A percentile compares a stretch with the other conserved stretches of the same genome.
Conservation (phyloP, 1,139 yeast species). For the Magnusiomyces tetraspermus region DNA sequence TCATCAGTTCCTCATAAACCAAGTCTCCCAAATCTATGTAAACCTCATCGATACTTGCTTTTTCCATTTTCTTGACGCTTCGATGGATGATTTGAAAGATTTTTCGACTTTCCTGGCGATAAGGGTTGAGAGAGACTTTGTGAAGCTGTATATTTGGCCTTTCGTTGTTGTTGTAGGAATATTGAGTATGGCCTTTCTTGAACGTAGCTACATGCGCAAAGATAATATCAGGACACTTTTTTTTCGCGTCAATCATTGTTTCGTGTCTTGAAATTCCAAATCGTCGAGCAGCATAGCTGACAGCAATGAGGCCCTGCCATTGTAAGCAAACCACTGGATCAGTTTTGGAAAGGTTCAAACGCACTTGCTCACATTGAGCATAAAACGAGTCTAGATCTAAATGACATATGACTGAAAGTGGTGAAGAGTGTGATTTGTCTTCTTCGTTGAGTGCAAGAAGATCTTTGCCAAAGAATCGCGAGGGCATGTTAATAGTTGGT, state of each 20-base stretch:
- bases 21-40: conserved; percentile 69
- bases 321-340: conserved; percentile 93
- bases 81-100: conserved; percentile 53
- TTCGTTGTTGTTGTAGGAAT: conserved; percentile 59
- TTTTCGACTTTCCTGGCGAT: conserved; percentile 76
- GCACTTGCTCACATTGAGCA: conserved; percentile 83
- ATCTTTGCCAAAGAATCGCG: conserved; percentile 1
- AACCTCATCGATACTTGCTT: conserved; percentile 94
- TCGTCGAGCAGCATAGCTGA: conserved; percentile 66
- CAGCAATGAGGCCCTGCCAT: conserved; percentile 85
- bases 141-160: conserved; percentile 41
- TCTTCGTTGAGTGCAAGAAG: background rate
- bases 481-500: background rate
- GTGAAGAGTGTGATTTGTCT: conserved; percentile 37
- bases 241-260: conserved; percentile 51
- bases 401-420: conserved; percentile 74
- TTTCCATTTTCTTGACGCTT: conserved; percentile 44
- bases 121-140: conserved; percentile 87
- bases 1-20: conserved; percentile 33
- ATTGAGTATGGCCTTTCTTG: conserved; percentile 71
- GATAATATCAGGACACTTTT: conserved; percentile 65
- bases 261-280: conserved; percentile 79
- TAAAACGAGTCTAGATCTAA: conserved; percentile 91
- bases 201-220: conserved; percentile 93
- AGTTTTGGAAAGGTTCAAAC: conserved; percentile 52